Conservation (phyloP, 2,329 filamentous ascomycete species). For the Pseudogymnoascus sp. region DNA sequence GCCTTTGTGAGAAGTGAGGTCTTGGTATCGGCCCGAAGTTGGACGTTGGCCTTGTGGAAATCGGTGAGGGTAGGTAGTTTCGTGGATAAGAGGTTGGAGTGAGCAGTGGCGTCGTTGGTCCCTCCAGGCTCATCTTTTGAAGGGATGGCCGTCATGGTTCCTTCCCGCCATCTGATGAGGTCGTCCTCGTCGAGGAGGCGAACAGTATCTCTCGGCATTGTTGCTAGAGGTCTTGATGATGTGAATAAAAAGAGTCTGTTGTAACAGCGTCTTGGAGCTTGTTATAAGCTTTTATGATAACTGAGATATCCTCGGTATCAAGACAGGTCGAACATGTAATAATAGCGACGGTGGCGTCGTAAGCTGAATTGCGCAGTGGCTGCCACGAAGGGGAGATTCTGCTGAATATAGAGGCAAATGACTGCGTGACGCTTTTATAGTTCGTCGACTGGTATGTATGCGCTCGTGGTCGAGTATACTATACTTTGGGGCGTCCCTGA, state of each 20-base stretch:
- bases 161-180: constrained; percentile 6
- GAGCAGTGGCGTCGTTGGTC: constrained; percentile 10
- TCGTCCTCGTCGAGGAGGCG: constrained; percentile 7
- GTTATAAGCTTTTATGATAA: not conserved
- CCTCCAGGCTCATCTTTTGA: not conserved
- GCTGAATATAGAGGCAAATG: constrained; percentile 9
- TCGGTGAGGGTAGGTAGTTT: constrained; percentile 16
- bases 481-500: constrained; percentile 36
- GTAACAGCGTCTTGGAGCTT: not conserved
- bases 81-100: not conserved
- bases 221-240: constrained; percentile 4
- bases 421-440: not conserved
- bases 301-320: not conserved
- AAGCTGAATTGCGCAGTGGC: not conserved
- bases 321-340: not conserved
- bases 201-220: not conserved
- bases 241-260: not conserved
- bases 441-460: constrained; percentile 10
- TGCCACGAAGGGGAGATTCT: not conserved
- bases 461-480: constrained; percentile 15
- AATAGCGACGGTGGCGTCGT: not conserved
- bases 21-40: constrained; percentile 48
- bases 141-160: not conserved
- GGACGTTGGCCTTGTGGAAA: constrained; percentile 32
- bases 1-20: constrained; percentile 84